Conservation (phyloP, 768 basidiomycete species). For the Trametes cinnabarina region DNA sequence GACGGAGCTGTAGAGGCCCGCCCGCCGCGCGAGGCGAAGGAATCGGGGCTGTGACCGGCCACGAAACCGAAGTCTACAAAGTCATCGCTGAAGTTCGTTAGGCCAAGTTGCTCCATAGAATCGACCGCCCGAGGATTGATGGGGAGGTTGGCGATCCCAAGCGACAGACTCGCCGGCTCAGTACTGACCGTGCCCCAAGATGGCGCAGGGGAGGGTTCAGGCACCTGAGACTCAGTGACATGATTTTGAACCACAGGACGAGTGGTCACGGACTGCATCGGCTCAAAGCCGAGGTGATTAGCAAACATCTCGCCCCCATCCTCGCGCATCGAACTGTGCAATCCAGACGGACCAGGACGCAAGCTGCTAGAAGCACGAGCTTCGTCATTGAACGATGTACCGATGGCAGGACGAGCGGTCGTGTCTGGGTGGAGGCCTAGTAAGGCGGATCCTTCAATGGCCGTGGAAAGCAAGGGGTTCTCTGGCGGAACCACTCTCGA, state of each 20-base stretch:
- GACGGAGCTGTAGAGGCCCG: not conserved
- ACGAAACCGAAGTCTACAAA: conserved; percentile 5
- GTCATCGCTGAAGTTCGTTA: conserved; percentile 9
- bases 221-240: not conserved
- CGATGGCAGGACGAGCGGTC: not conserved
- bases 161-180: conserved; percentile 13
- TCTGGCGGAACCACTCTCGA: not conserved
- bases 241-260: not conserved
- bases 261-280: not conserved
- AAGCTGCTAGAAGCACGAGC: not conserved
- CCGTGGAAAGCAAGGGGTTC: not conserved
- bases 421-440: not conserved
- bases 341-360: not conserved
- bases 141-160: conserved; percentile 13
- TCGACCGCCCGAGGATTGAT: conserved; percentile 2
- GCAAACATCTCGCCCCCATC: not conserved
- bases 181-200: conserved; percentile 18
- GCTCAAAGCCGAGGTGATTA: not conserved
- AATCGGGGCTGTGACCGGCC: not conserved
- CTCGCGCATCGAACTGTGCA: not conserved
- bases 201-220: conserved; percentile 16
- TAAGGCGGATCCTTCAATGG: not conserved
- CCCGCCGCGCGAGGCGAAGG: not conserved
- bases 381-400: too few relatives aligned
- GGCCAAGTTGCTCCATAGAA: conserved; percentile 7